A percentile compares a stretch with the other conserved stretches of the same genome.
phyloP scores from a whole-genome alignment of 345 rosid genomes.

The Triadica sebifera region DNA sequence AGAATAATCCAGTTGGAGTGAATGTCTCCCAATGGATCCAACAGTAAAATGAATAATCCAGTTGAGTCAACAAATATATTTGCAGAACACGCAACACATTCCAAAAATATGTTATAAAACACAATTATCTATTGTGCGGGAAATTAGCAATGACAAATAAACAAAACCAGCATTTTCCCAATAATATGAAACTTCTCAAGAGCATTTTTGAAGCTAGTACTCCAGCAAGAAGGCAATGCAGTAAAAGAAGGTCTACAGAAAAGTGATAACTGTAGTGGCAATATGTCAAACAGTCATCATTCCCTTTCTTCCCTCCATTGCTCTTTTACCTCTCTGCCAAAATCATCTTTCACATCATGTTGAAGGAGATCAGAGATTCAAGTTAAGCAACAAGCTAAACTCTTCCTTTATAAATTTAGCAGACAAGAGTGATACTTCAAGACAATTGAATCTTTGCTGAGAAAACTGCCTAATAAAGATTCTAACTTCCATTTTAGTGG shows the following conservation, averaged over 20 bases:
- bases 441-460: not conserved
- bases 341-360: not conserved
- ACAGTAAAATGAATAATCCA: too few species aligned
- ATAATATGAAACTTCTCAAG: not conserved
- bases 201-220: not conserved
- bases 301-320: not conserved
- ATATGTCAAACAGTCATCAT: not conserved
- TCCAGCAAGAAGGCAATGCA: not conserved
- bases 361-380: not conserved
- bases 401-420: not conserved
- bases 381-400: not conserved
- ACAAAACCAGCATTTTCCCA: not conserved
- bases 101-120: not conserved
- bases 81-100: not conserved
- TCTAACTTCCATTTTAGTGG: not conserved
- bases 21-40: slow-evolving; percentile 17
- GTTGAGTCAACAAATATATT: not conserved
- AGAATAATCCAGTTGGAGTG: slow-evolving; percentile 11
- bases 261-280: too few species aligned
- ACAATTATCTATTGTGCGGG: too few species aligned
- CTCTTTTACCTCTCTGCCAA: not conserved
- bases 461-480: not conserved
- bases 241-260: not conserved
- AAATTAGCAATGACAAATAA: not conserved
- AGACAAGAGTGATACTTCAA: not conserved